Evolutionary conservation across 2,329 filamentous ascomycete species (phyloP).

Genomic region (Neofusicoccum ribis): DNA sequence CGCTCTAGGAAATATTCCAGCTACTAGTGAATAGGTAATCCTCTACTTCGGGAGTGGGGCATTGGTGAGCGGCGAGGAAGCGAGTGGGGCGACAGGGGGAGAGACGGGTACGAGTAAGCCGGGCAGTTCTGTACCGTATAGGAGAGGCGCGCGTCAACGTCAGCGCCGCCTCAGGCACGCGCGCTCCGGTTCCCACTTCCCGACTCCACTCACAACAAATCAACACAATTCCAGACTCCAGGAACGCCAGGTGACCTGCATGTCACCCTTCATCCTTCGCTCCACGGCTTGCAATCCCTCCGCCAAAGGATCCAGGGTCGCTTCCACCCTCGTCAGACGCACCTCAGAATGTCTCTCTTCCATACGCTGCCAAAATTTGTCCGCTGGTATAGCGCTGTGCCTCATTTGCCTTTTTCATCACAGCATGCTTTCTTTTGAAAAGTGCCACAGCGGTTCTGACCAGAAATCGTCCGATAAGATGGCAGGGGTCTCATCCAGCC

Average conservation of each 20-base stretch:
- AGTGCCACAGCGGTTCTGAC: not conserved
- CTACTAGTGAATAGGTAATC: not conserved
- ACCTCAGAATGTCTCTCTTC: conserved; percentile 2
- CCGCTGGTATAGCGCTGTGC: not conserved
- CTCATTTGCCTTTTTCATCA: not conserved
- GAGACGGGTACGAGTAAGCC: not conserved
- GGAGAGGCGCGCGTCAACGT: conserved; percentile 2
- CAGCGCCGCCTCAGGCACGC: not conserved
- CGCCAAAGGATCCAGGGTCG: not conserved
- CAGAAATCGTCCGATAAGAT: not conserved
- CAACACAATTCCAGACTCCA: not conserved
- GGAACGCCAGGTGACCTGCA: conserved; percentile 1
- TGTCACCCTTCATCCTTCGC: not conserved
- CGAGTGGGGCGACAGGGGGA: not conserved
- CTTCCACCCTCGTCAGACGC: not conserved
- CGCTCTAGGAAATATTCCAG: not conserved
- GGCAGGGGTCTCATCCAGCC: not conserved
- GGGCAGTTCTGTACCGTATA: not conserved
- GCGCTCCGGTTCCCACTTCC: conserved; percentile 4
- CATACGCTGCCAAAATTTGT: not conserved
- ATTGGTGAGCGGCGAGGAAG: not conserved
- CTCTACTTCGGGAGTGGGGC: not conserved
- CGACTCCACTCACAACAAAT: conserved; percentile 15
- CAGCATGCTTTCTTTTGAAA: not conserved
- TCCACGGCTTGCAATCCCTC: not conserved